Evolutionary conservation across 164 flowering plant species (phyloP), one percentile per base, ranked within the genome.

Genomic region (Litsea cubeba): DNA sequence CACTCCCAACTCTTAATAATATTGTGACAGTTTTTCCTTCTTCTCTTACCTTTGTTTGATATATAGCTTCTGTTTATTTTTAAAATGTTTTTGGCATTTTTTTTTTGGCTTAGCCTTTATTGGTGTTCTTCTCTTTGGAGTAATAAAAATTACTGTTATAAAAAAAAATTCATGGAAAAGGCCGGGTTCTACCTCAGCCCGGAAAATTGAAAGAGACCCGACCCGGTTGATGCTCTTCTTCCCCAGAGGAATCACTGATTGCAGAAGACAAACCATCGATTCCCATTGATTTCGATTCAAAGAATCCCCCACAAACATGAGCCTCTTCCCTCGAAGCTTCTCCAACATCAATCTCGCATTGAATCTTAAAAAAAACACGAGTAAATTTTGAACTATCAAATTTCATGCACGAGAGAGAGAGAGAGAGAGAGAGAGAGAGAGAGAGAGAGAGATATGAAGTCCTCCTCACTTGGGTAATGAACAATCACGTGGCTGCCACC

Each of bases 241-340:
- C 49, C 90, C 93, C 0, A 81, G 85, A 76, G 95, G 97, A 62
- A 89, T 76, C 25, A 68, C 88, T 8, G 99, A 92, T 77, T 94
- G 97, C 77, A 85, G 93, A 69, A 96, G 75, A 77, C 99, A 96
- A 62, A 96, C 83, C 98, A 96, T 94, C 18, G 99, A 96, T 78
- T 92, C 98, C 99, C 99, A 96, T 23, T 94, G 97, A 68, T 96
- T 96, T 65, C 99, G 82, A 67, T 96, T 96, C 86, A 96, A 71
- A 10, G 99, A 96, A 74, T 96, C 99, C 10, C 99, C 99, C 2
- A 94, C 99, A 74, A 90, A 95, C 99, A 95, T 90, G 6, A 95
- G 83, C 79, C 97, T 86, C 85, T 95, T 95, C 68, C 89, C 89
- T 79, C 96, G 81, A 5, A 96, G 86, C 77, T 86, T 94, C 83